Evolutionary conservation across 495 filamentous ascomycete species (phyloP), one percentile per base, ranked within the genome.

Genomic region (Echria macrotheca): DNA sequence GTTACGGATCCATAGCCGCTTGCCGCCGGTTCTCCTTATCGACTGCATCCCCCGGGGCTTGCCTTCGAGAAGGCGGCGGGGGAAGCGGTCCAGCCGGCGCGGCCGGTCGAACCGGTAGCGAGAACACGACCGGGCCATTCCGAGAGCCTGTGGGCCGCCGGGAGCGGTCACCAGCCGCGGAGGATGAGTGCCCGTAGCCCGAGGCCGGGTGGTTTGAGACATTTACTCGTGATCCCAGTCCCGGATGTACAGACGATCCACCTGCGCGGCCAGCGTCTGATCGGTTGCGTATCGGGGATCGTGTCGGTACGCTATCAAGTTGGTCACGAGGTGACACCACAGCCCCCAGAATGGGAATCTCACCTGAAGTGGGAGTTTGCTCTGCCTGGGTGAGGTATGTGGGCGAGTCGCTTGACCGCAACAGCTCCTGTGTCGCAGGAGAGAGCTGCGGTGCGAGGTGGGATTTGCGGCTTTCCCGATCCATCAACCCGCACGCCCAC

Each of bases 401-500:
- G 17, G 75, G 74, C 7, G 75, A 77, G 44, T 78, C 75, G 56
- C 65, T 68, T 24, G 73, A 75, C 23, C 78, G 74, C 39, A 83
- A 63, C 10, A 80, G 69, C 11, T 76, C 75, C 56, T 81, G 74
- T 4, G 77, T 80, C 33, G 78, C 70, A 33, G 71, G 81, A 41
- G 73, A 83, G 46, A 74, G 70, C 59, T 75, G 81, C 32, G 87
- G 84, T 19, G 78, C 83, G 29, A 96, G 77, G 67, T 96, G 91
- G 5, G 88, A 94, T 65, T 91, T 94, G 57, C 90, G 87, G 59
- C 95, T 93, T 56, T 95, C 82, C 51, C 81, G 79, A 53, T 94
- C 87, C 80, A 95, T 90, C 76, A 96, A 78, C 58, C 85, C 80
- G 40, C 90, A 82, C 18, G 91, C 90, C 91, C 91, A 96, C 44